Percentiles rank a stretch among this genome's conserved stretches.
These are phyloP conservation scores for Venturia aucupariae DNA, from an alignment of 2,329 filamentous ascomycete species.

Conservation along the genomic window DNA sequence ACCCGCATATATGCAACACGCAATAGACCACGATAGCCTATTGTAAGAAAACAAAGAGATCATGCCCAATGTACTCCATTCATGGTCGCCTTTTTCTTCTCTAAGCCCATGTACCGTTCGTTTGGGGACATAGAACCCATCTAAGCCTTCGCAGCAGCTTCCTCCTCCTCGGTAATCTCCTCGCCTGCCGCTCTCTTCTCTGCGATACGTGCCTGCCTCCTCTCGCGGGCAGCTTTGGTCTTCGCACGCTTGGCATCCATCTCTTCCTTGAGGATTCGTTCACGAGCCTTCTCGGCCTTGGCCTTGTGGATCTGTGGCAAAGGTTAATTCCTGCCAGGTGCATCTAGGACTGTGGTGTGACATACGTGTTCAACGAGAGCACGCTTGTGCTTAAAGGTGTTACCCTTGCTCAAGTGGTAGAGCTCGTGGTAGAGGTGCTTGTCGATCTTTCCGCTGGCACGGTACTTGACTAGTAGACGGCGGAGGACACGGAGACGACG, in stretches of 20 bases:
- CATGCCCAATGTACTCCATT: constrained; percentile 4
- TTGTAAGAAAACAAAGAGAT: not conserved
- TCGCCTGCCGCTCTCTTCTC: constrained; percentile 84
- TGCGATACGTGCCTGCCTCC: constrained; percentile 83
- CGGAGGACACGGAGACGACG: constrained; percentile 98
- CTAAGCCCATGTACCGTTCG: not conserved
- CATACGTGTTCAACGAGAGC: constrained; percentile 99
- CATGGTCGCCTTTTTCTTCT: not conserved
- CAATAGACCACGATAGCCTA: not conserved
- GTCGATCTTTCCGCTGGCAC: constrained; percentile 99
- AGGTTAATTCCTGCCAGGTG: constrained; percentile 22
- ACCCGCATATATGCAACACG: constrained; percentile 9
- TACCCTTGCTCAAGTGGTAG: constrained; percentile 99
- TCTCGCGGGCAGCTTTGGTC: constrained; percentile 99
- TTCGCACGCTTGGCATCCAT: constrained; percentile 99
- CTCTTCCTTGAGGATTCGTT: constrained; percentile 94
- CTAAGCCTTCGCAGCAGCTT: constrained; percentile 1
- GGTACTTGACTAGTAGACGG: constrained; percentile 98
- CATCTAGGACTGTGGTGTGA: constrained; percentile 30
- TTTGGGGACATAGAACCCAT: not conserved
- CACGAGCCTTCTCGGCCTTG: constrained; percentile 98
- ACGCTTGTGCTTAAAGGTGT: constrained; percentile 99
- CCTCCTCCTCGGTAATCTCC: constrained; percentile 47
- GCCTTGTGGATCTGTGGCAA: constrained; percentile 86
- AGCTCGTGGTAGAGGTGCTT: constrained; percentile 99